These are phyloP conservation scores for Aspergillus oerlinghausenensis DNA, from an alignment of 2,329 filamentous ascomycete genomes.

Conservation along the genomic window DNA sequence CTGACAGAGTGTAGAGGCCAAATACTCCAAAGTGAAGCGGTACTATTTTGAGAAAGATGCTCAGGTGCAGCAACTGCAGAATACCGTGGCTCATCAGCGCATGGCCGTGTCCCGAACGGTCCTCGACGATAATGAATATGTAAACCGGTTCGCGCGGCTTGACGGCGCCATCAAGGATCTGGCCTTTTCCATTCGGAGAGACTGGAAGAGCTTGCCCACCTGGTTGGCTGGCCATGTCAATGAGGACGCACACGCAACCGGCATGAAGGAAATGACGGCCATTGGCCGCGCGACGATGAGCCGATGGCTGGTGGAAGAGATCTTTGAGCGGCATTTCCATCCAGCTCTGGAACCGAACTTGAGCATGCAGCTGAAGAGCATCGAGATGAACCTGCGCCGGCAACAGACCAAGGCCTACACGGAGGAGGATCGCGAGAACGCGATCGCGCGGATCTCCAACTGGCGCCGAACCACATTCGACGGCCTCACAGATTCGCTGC, in stretches of 20 bases:
- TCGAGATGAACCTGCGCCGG: slow-evolving; percentile 81
- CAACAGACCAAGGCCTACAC: slow-evolving; percentile 69
- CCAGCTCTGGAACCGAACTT: slow-evolving; percentile 74
- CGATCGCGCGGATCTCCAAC: slow-evolving; percentile 79
- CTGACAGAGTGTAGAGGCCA: slow-evolving; percentile 60
- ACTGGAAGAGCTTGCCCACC: slow-evolving; percentile 75
- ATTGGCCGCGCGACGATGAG: slow-evolving; percentile 85
- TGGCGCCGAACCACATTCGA: slow-evolving; percentile 94
- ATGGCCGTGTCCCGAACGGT: slow-evolving; percentile 91
- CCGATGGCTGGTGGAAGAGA: slow-evolving; percentile 82
- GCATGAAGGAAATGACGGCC: slow-evolving; percentile 97
- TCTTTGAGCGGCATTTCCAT: slow-evolving; percentile 91
- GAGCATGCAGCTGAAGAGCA: slow-evolving; percentile 73
- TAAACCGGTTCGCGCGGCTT: slow-evolving; percentile 79
- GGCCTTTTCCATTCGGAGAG: slow-evolving; percentile 92
- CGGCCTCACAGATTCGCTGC: slow-evolving; percentile 70
- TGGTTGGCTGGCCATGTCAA: slow-evolving; percentile 82
- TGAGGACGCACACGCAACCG: slow-evolving; percentile 75
- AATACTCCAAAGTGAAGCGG: slow-evolving; percentile 97
- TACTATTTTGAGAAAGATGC: slow-evolving; percentile 91
- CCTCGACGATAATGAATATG: slow-evolving; percentile 92
- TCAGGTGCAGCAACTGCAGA: slow-evolving; percentile 91
- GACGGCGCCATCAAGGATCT: slow-evolving; percentile 94
- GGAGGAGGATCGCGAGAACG: slow-evolving; percentile 82
- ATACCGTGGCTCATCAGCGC: slow-evolving; percentile 93